Percentiles rank a stretch among this genome's conserved stretches.
Evolutionary conservation across 306 rosid species (phyloP).

Genomic region (Geum urbanum): DNA sequence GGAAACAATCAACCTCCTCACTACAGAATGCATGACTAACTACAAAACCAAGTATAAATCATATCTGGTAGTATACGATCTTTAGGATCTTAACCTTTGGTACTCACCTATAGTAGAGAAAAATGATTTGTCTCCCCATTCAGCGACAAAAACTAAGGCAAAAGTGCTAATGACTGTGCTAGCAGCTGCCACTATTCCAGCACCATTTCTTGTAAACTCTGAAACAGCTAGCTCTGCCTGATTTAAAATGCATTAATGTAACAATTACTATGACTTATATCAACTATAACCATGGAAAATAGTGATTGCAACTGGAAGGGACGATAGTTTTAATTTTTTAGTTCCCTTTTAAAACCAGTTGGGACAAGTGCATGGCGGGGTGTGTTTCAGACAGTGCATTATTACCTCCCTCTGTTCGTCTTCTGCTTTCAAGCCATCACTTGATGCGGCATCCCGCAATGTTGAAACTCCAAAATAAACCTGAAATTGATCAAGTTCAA

Average conservation of each 20-base stretch:
- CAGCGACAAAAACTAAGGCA: constrained; percentile 84
- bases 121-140: constrained; percentile 98
- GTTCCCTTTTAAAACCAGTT: background rate
- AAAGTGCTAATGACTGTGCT: constrained; percentile 75
- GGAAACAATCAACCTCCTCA: constrained; percentile 1
- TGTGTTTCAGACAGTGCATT: constrained; percentile 1
- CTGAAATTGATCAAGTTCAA: constrained; percentile 37
- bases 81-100: background rate
- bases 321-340: constrained; percentile 3
- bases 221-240: constrained; percentile 98
- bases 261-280: constrained; percentile 11
- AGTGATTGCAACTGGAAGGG: constrained; percentile 9
- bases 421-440: constrained; percentile 69
- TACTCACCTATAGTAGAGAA: constrained; percentile 91
- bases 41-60: background rate
- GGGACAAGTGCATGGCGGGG: constrained; percentile 6
- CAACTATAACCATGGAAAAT: background rate
- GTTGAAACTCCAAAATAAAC: constrained; percentile 95
- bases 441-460: constrained; percentile 78
- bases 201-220: constrained; percentile 76
- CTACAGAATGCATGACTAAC: background rate
- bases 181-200: constrained; percentile 79
- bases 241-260: constrained; percentile 35
- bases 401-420: constrained; percentile 96
- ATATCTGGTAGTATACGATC: background rate